Percentiles rank a stretch among this genome's conserved stretches.
These are phyloP conservation scores for Nitzschia putrida DNA, from an alignment of 108 stramenopile species.

Conservation along the genomic window DNA sequence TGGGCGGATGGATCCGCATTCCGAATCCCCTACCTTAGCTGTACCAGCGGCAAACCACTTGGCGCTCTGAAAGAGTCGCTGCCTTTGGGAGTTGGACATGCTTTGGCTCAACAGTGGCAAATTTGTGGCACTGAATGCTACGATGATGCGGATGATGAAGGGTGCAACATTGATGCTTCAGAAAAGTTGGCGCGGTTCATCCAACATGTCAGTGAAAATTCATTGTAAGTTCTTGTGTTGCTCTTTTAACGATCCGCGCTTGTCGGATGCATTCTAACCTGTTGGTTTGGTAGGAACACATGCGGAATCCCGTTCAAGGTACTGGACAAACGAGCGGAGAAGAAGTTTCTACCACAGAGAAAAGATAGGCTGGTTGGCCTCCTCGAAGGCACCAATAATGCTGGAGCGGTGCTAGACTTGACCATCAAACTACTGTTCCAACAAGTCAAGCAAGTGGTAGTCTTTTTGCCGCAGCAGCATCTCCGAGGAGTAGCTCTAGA, in stretches of 20 bases:
- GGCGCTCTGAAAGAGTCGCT: conserved; percentile 31
- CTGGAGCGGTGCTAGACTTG: conserved; percentile 33
- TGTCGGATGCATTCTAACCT: not conserved
- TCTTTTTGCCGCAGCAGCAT: conserved; percentile 5
- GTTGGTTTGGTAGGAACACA: not conserved
- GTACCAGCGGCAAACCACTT: conserved; percentile 36
- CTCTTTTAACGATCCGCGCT: not conserved
- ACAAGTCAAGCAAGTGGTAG: conserved; percentile 43
- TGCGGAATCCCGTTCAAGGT: conserved; percentile 54
- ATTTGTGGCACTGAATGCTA: conserved; percentile 39
- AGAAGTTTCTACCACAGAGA: conserved; percentile 39
- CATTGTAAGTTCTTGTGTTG: conserved; percentile 10
- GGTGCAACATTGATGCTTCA: not conserved
- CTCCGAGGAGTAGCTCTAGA: conserved; percentile 36
- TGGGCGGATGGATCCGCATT: not conserved
- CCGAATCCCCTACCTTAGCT: conserved; percentile 24
- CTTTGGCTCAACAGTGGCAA: conserved; percentile 38
- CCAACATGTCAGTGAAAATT: conserved; percentile 40
- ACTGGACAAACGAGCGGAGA: conserved; percentile 55
- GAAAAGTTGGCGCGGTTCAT: conserved; percentile 33
- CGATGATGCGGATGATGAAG: conserved; percentile 11
- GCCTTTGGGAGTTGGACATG: conserved; percentile 29
- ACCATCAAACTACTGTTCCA: conserved; percentile 49
- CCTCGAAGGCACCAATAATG: conserved; percentile 19
- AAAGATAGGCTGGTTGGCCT: conserved; percentile 19